These are phyloP conservation scores for Acanthamoeba royreba DNA, from an alignment of 208 protist genomes.

Conservation along the genomic window DNA sequence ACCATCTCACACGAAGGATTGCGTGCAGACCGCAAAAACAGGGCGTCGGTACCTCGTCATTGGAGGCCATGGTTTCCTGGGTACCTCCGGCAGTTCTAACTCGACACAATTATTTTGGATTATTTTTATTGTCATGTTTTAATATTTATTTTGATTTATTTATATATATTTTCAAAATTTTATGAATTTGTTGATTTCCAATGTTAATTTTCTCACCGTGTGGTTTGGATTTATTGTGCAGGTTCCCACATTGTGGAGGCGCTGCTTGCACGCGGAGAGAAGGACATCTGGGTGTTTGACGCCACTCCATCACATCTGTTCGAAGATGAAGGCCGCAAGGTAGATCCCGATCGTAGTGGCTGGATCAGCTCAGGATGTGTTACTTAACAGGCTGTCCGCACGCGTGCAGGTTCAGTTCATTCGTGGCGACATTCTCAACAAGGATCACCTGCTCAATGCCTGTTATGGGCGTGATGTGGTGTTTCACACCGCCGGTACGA, in stretches of 20 bases:
- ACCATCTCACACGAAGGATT: too few species aligned
- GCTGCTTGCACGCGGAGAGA: conserved; percentile 10
- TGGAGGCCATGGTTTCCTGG: neutral
- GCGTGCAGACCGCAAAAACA: neutral
- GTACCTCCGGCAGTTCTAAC: too few species aligned
- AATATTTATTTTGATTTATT: too few species aligned
- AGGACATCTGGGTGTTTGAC: neutral
- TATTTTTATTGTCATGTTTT: too few species aligned
- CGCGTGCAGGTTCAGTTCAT: neutral
- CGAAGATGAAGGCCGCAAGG: neutral
- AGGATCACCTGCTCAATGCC: neutral
- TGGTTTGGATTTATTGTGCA: neutral
- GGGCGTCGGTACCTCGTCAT: neutral
- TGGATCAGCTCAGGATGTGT: neutral
- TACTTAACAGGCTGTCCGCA: too few species aligned
- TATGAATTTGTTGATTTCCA: too few species aligned
- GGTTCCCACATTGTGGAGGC: conserved; percentile 30
- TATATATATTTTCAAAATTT: too few species aligned
- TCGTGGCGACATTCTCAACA: neutral
- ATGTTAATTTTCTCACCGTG: neutral
- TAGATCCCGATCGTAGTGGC: neutral
- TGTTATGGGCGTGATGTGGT: neutral
- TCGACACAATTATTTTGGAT: too few species aligned
- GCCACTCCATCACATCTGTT: neutral
- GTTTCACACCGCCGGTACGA: neutral